Evolutionary conservation across 192 early-diverging fungal species (phyloP).

Genomic region (Entomortierella chlamydospora): DNA sequence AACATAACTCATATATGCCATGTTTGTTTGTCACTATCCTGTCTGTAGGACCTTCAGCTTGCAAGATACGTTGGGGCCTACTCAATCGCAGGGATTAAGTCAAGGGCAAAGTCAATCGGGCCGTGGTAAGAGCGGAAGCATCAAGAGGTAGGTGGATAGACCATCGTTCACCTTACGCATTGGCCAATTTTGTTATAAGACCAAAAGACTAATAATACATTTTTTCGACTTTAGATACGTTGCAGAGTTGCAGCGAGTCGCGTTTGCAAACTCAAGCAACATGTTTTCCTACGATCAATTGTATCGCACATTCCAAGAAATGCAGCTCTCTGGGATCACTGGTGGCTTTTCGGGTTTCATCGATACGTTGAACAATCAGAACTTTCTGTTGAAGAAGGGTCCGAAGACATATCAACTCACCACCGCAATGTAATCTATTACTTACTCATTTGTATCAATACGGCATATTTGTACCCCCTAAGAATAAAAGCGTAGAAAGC

Average conservation of each 20-base stretch:
- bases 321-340: conserved; percentile 60
- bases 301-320: conserved; percentile 55
- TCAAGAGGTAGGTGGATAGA: conserved; percentile 11
- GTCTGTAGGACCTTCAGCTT: conserved; percentile 36
- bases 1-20: conserved; percentile 29
- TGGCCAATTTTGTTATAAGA: too few species aligned
- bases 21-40: background rate
- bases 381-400: conserved; percentile 79
- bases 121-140: conserved; percentile 26
- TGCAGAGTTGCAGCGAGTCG: conserved; percentile 67
- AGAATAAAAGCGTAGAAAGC: too few species aligned
- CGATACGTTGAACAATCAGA: conserved; percentile 80
- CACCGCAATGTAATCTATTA: conserved; percentile 16
- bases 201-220: too few species aligned
- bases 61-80: conserved; percentile 13
- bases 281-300: conserved; percentile 78
- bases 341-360: conserved; percentile 74
- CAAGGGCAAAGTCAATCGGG: conserved; percentile 23
- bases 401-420: conserved; percentile 71
- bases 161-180: too few species aligned
- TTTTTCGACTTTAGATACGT: conserved; percentile 59
- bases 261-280: conserved; percentile 69
- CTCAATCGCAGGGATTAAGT: background rate
- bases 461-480: too few species aligned
- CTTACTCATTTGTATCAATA: too few species aligned